Evolutionary conservation across 2,329 filamentous ascomycete genomes (phyloP).

Genomic region (Fusarium pininemorale): DNA sequence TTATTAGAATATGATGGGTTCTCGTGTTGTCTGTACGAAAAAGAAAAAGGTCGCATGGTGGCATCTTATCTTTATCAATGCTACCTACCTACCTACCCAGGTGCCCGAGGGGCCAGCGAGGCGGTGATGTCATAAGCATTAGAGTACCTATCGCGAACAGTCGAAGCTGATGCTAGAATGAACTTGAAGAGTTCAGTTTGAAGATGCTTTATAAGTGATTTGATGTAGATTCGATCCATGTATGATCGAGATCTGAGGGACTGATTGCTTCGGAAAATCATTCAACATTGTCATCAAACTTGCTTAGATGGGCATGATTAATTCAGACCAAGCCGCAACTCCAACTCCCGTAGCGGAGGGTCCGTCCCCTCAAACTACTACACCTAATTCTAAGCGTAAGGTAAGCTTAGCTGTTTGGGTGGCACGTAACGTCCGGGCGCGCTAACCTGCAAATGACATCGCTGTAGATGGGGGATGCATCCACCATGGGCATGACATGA

Average conservation of each 20-base stretch:
- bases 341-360: background rate
- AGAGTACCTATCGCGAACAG: background rate
- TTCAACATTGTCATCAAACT: background rate
- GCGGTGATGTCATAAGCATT: slow-evolving; percentile 9
- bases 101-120: background rate
- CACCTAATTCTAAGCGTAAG: background rate
- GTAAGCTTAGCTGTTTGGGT: background rate
- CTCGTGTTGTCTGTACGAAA: slow-evolving; percentile 21
- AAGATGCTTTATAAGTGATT: slow-evolving; percentile 27
- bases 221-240: background rate
- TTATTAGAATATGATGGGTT: slow-evolving; percentile 10
- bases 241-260: slow-evolving; percentile 16
- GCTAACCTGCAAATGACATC: background rate
- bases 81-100: background rate
- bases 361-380: background rate
- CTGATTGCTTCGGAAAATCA: background rate
- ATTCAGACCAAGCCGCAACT: background rate
- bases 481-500: slow-evolving; percentile 1
- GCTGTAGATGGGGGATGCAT: slow-evolving; percentile 16
- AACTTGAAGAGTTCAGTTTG: background rate
- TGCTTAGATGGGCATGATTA: slow-evolving; percentile 33
- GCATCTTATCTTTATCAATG: background rate
- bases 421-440: background rate
- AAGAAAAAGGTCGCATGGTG: background rate
- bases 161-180: slow-evolving; percentile 11